Evolutionary conservation across 441 rosid genomes (phyloP), one percentile per base, ranked within the genome.

Genomic region (Raphanus hybrid): DNA sequence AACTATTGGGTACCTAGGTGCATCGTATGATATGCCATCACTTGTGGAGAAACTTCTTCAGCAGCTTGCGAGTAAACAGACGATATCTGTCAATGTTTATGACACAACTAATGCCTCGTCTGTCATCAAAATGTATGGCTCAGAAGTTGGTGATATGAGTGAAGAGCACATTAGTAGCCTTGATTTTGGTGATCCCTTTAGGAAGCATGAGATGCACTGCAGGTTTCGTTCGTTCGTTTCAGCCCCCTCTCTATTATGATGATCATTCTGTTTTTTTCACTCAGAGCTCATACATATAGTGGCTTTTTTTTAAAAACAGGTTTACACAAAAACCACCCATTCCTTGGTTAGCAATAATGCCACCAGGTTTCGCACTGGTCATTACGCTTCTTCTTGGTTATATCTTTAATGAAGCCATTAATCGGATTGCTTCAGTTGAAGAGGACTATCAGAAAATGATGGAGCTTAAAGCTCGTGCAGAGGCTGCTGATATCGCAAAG

Each of bases 121-220:
- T 84, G 86, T 85, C 2, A 89, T 93, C 68, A 85, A 82, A 69
- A 96, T 96, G 99, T 96, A 93, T 78, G 98, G 99, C 61, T 77
- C 84, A 78, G 93, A 91, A 8, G 75, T 82, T 73, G 71, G 78
- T 15, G 91, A 90, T 83, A 87, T 90, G 35, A 95, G 94, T 67
- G 85, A 87, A 58, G 73, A 87, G 79, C 90, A 74, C 41, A 29
- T 87, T 63, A 91, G 97, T 84, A 65, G 80, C 64, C 88, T 96
- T 67, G 97, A 96, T 76, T 96, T 96, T 82, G 99, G 99, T 80
- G 99, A 96, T 82, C 99, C 98, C 60, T 76, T 76, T 67, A 80
- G 98, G 84, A 93, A 83, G 79, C 99, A 96, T 78, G 96, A 96
- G 85, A 93, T 96, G 98, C 97, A 85, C 77, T 96, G 99, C 94